Conservation (phyloP, 345 rosid genomes). For the Lumnitzera racemosa region DNA sequence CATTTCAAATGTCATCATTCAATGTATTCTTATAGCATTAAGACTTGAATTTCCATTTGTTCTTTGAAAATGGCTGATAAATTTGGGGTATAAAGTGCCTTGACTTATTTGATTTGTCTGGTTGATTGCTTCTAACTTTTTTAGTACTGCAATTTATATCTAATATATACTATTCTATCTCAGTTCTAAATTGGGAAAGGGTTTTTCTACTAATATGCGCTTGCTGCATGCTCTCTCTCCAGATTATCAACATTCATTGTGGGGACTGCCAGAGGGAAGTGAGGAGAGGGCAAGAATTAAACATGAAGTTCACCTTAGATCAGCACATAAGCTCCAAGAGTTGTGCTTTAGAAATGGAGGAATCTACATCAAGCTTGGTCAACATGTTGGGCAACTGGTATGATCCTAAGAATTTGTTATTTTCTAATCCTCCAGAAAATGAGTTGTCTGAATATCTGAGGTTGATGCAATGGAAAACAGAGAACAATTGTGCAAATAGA, state of each 20-base stretch:
- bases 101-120: too few species aligned
- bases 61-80: too few species aligned
- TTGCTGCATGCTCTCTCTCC: background rate
- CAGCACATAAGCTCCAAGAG: conserved; percentile 84
- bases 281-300: conserved; percentile 53
- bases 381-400: conserved; percentile 89
- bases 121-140: too few species aligned
- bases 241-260: conserved; percentile 83
- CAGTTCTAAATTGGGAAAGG: background rate
- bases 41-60: too few species aligned
- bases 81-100: too few species aligned
- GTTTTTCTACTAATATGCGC: background rate
- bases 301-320: conserved; percentile 91
- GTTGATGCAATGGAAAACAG: too few species aligned
- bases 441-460: too few species aligned
- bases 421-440: conserved; percentile 2
- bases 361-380: conserved; percentile 92
- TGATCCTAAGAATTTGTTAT: conserved; percentile 12
- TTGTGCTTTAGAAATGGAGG: conserved; percentile 92
- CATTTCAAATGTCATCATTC: too few species aligned
- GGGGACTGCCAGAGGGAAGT: conserved; percentile 82
- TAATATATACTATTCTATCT: background rate
- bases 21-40: too few species aligned
- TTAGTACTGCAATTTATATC: too few species aligned
- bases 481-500: too few species aligned